phyloP scores from a whole-genome alignment of 331 rosid genomes.

The Malus hybrid region DNA sequence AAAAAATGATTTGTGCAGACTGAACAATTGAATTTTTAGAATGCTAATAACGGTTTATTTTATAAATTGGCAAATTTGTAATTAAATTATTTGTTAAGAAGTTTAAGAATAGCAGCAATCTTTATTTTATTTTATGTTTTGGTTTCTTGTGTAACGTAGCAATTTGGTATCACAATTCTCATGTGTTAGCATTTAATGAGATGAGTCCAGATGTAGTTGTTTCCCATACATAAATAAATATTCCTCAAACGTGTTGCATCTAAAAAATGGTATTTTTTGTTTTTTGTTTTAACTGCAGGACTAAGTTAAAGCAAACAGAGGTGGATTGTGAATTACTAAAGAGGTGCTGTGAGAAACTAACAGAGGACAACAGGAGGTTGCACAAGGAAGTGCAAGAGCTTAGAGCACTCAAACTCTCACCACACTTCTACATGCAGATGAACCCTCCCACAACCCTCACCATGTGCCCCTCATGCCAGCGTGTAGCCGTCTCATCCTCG shows the following conservation, averaged over 20 bases:
- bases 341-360: slow-evolving; percentile 72
- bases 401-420: slow-evolving; percentile 78
- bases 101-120: no score
- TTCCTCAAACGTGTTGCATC: slow-evolving; percentile 10
- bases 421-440: slow-evolving; percentile 82
- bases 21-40: no score
- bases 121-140: no score
- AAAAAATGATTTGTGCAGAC: no score
- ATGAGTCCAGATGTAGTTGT: slow-evolving; percentile 3
- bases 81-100: no score
- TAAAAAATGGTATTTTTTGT: background rate
- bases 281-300: slow-evolving; percentile 33
- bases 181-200: slow-evolving; percentile 20
- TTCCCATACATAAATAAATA: background rate
- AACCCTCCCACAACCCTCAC: slow-evolving; percentile 92
- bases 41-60: no score
- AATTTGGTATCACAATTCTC: slow-evolving; percentile 1
- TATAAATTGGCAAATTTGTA: no score
- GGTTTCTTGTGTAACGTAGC: background rate
- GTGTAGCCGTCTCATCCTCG: slow-evolving; percentile 51
- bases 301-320: slow-evolving; percentile 91
- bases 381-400: slow-evolving; percentile 90
- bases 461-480: slow-evolving; percentile 89
- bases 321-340: slow-evolving; percentile 82
- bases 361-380: slow-evolving; percentile 72